Evolutionary conservation across 257 asterid genomes (phyloP).

Genomic region (Lantana camara): DNA sequence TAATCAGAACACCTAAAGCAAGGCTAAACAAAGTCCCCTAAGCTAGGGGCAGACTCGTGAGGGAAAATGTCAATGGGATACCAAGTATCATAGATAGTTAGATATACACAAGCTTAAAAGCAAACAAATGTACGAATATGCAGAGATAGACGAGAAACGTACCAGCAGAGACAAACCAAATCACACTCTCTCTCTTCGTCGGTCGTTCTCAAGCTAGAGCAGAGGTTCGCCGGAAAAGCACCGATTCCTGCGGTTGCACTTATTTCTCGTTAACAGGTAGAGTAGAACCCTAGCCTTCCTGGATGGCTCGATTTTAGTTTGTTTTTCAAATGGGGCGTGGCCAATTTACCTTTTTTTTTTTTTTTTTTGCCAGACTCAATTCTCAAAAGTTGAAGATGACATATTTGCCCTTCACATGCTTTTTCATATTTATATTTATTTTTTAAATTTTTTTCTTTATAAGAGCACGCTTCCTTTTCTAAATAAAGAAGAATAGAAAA

Average conservation of each 20-base stretch:
- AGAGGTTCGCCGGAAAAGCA: neutral
- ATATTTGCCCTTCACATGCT: constrained; percentile 6
- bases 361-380: neutral
- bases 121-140: neutral
- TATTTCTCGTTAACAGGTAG: neutral
- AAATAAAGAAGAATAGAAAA: no score
- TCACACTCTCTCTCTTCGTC: neutral
- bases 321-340: neutral
- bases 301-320: neutral
- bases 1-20: neutral
- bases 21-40: neutral
- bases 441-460: no score
- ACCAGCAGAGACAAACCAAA: neutral
- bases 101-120: neutral
- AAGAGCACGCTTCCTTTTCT: neutral
- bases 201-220: neutral
- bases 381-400: neutral
- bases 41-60: neutral
- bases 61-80: neutral
- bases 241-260: neutral
- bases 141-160: neutral
- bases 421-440: neutral
- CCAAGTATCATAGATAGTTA: neutral
- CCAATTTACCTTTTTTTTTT: neutral
- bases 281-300: constrained; percentile 1